Conservation (phyloP, 2,329 filamentous ascomycete genomes). For the Calcarisporium arbuscula region DNA sequence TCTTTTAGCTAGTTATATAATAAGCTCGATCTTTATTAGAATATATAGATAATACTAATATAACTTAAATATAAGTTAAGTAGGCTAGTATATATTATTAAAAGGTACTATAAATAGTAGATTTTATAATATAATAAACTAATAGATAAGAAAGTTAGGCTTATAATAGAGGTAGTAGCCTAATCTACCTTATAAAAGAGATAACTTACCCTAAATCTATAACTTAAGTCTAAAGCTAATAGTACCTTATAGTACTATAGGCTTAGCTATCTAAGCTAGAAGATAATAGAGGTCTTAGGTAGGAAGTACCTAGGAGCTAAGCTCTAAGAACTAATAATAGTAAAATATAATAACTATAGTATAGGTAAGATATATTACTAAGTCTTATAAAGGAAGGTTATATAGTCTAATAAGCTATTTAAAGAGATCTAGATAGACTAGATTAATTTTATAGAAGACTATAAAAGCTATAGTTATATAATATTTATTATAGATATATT, state of each 20-base stretch:
- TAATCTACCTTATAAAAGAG: background rate
- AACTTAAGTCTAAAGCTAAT: too few relatives aligned
- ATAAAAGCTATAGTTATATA: background rate
- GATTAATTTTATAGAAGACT: background rate
- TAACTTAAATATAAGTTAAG: background rate
- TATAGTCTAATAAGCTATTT: background rate
- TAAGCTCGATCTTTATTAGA: too few relatives aligned
- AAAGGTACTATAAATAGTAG: background rate
- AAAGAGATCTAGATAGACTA: background rate
- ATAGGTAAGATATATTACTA: background rate
- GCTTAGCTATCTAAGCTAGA: too few relatives aligned
- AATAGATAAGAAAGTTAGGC: background rate
- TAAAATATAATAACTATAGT: slow-evolving; percentile 2
- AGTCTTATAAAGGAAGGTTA: background rate
- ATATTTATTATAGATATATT: background rate
- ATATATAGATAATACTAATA: too few relatives aligned
- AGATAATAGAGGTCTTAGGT: too few relatives aligned
- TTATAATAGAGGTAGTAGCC: background rate
- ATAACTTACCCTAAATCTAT: background rate
- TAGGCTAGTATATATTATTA: background rate
- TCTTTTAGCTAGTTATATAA: too few relatives aligned
- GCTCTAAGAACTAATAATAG: background rate
- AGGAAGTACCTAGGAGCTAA: background rate
- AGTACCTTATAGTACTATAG: too few relatives aligned
- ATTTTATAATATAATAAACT: background rate